phyloP scores from a whole-genome alignment of 345 rosid species.

The Anacardium occidentale region DNA sequence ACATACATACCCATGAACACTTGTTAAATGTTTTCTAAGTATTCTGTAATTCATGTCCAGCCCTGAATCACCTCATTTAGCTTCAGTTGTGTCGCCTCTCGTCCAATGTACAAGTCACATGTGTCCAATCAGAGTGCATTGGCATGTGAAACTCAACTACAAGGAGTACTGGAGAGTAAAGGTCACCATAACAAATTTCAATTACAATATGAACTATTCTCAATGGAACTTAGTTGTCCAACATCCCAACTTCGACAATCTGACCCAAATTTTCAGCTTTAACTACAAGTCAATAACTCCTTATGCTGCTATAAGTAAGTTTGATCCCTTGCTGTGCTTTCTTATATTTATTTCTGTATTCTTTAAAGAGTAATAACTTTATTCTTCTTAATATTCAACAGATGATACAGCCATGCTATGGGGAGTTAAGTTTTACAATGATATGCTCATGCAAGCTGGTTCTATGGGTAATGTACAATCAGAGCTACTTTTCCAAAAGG shows the following conservation, averaged over 20 bases:
- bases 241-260: slow-evolving; percentile 80
- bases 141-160: slow-evolving; percentile 86
- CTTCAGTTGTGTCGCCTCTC: slow-evolving; percentile 63
- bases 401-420: slow-evolving; percentile 86
- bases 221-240: slow-evolving; percentile 84
- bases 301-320: slow-evolving; percentile 66
- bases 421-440: slow-evolving; percentile 80
- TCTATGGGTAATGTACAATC: slow-evolving; percentile 78
- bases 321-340: background rate
- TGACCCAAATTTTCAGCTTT: slow-evolving; percentile 71
- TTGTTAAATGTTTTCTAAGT: background rate
- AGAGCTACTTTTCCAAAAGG: slow-evolving; percentile 78
- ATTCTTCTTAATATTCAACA: slow-evolving; percentile 19
- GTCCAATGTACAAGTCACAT: slow-evolving; percentile 80
- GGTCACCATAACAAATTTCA: slow-evolving; percentile 74
- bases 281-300: slow-evolving; percentile 62
- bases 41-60: slow-evolving; percentile 34
- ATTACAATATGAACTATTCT: slow-evolving; percentile 73
- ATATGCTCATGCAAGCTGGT: slow-evolving; percentile 76
- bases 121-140: slow-evolving; percentile 92
- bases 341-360: background rate
- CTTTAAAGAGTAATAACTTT: too few relatives aligned
- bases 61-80: slow-evolving; percentile 51
- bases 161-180: slow-evolving; percentile 84
- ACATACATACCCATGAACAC: background rate